phyloP scores from a whole-genome alignment of 164 flowering plant genomes.

The Vitis vinifera region DNA sequence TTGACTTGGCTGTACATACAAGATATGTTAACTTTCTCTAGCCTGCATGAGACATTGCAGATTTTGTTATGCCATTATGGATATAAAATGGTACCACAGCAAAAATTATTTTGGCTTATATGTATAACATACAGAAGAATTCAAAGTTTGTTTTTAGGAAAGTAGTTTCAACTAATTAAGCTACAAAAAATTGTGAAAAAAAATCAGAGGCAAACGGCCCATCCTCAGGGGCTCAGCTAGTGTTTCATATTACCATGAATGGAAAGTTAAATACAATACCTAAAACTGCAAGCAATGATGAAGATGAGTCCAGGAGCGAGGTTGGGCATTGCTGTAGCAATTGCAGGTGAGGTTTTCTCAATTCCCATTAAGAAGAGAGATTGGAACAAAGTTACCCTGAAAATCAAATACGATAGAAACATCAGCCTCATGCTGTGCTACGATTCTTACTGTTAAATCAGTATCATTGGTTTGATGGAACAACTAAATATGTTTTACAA shows the following conservation, averaged over 20 bases:
- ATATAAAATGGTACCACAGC: too few species aligned
- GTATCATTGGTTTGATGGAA: background rate
- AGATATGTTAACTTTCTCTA: slow-evolving; percentile 59
- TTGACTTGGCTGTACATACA: slow-evolving; percentile 69
- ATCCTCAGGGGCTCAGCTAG: too few species aligned
- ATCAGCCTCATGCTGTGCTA: background rate
- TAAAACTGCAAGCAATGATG: slow-evolving; percentile 65
- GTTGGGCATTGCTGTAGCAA: slow-evolving; percentile 93
- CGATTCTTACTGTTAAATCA: background rate
- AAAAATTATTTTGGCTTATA: too few species aligned
- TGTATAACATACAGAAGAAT: background rate
- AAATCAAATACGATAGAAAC: background rate
- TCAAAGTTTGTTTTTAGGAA: background rate
- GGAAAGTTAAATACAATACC: slow-evolving; percentile 30
- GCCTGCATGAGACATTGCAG: slow-evolving; percentile 31
- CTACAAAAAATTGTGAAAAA: too few species aligned
- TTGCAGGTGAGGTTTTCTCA: slow-evolving; percentile 71
- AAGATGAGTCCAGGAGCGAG: slow-evolving; percentile 88
- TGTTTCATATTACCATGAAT: background rate
- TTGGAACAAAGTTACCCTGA: slow-evolving; percentile 72
- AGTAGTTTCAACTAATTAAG: too few species aligned
- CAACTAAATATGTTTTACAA: too few species aligned
- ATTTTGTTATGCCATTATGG: background rate
- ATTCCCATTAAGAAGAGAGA: slow-evolving; percentile 57
- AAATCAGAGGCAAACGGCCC: too few species aligned